These are phyloP conservation scores for Dothideomycetidae sp. DNA, from an alignment of 2,329 filamentous ascomycete genomes.

Conservation along the genomic window DNA sequence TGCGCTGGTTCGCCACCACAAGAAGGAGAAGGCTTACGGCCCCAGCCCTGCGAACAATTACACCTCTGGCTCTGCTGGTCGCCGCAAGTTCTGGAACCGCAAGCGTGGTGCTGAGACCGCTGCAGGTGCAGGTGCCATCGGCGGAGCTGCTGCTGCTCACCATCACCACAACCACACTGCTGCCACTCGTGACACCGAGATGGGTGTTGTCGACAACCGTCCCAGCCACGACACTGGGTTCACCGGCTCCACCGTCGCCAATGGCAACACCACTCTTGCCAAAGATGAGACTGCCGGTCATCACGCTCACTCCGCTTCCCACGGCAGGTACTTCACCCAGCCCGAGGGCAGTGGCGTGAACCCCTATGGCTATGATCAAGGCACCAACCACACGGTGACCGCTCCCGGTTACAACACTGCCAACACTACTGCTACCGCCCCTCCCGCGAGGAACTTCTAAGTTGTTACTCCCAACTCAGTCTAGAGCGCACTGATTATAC, in stretches of 20 bases:
- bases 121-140: slow-evolving; percentile 17
- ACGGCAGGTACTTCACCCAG: slow-evolving; percentile 32
- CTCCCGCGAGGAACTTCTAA: slow-evolving; percentile 7
- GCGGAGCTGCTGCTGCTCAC: slow-evolving; percentile 17
- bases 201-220: slow-evolving; percentile 23
- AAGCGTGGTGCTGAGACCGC: slow-evolving; percentile 29
- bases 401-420: too few species aligned
- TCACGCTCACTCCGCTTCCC: too few species aligned
- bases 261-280: slow-evolving; percentile 19
- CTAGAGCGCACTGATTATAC: too few species aligned
- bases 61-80: slow-evolving; percentile 43
- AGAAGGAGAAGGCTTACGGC: slow-evolving; percentile 59
- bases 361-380: slow-evolving; percentile 27
- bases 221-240: slow-evolving; percentile 37
- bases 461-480: too few species aligned
- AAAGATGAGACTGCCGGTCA: slow-evolving; percentile 15
- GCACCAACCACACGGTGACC: slow-evolving; percentile 11
- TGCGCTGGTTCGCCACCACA: slow-evolving; percentile 53
- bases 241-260: slow-evolving; percentile 34
- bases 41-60: slow-evolving; percentile 54
- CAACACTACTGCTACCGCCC: slow-evolving; percentile 12
- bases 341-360: slow-evolving; percentile 27
- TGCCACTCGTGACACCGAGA: slow-evolving; percentile 11
- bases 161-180: slow-evolving; percentile 11
- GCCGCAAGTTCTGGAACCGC: slow-evolving; percentile 28